Conservation (phyloP, 768 basidiomycete species). For the Lactifluus hygrophoroides region DNA sequence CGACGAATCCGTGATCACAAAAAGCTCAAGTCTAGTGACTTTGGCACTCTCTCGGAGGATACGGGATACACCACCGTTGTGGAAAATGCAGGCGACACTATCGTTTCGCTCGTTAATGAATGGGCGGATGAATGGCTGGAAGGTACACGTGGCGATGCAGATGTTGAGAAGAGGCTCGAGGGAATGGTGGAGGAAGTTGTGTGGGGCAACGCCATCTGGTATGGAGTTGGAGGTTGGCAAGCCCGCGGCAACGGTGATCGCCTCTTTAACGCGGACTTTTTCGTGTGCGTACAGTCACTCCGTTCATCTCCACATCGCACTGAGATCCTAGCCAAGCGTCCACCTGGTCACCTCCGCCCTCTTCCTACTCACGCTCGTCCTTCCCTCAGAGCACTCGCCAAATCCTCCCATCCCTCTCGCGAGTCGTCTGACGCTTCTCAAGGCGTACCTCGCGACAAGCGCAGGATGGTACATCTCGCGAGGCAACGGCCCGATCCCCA, state of each 20-base stretch:
- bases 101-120: slow-evolving; percentile 19
- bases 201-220: slow-evolving; percentile 49
- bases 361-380: slow-evolving; percentile 46
- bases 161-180: slow-evolving; percentile 30
- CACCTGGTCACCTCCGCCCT: slow-evolving; percentile 59
- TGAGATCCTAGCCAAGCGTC: slow-evolving; percentile 36
- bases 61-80: slow-evolving; percentile 15
- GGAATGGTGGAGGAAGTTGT: slow-evolving; percentile 54
- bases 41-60: slow-evolving; percentile 4
- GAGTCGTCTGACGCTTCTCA: slow-evolving; percentile 47
- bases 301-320: neutral
- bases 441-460: slow-evolving; percentile 43
- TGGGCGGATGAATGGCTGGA: slow-evolving; percentile 20
- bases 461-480: slow-evolving; percentile 50
- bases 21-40: slow-evolving; percentile 19
- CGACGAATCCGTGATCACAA: slow-evolving; percentile 46
- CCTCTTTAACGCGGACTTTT: slow-evolving; percentile 49
- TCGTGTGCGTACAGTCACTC: slow-evolving; percentile 37
- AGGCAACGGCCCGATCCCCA: slow-evolving; percentile 43
- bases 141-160: slow-evolving; percentile 11
- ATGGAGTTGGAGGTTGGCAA: slow-evolving; percentile 47
- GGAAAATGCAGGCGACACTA: slow-evolving; percentile 6
- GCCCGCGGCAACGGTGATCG: slow-evolving; percentile 20
- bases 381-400: slow-evolving; percentile 24
- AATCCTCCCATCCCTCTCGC: slow-evolving; percentile 25